Evolutionary conservation across 805 yeast species (phyloP), one percentile per base, ranked within the genome.

Genomic region (Barnettozyma vustinii): DNA sequence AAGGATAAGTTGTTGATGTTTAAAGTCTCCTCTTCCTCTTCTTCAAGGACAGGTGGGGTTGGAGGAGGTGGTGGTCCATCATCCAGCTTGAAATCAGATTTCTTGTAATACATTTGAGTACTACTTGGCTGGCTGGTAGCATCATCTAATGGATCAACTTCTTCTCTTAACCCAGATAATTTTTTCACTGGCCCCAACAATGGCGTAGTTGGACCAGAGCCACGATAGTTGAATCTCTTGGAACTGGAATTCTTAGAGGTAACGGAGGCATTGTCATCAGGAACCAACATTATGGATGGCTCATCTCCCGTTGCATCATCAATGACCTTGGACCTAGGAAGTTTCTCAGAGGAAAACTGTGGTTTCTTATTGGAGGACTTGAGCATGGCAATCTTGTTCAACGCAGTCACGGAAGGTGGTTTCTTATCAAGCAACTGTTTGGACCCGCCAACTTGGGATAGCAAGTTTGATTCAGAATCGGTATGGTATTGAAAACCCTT

Each of bases 261-360:
- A 2, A 42, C 18, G 1, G 44, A 40, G 8, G 35, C 32, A 23
- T 48, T 44, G 18, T 58, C 71, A 9, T 80, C 82, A 7, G 77
- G 80, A 0, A 82, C 75, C 53, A 85, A 76, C 61, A 73, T 68
- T 36, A 82, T 80, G 0, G 89, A 76, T 1, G 87, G 88, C 52
- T 80, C 77, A 53, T 76, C 77, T 9, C 87, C 90, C 19, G 77
- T 77, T 0, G 84, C 88, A 52, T 83, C 84, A 50, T 83, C 87
- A 42, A 81, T 67, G 1, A 85, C 74, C 52, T 75, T 80, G 0
- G 92, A 79, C 52, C 79, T 75, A 1, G 94, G 94, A 44, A 85
- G 73, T 44, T 84, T 81, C 40, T 80, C 83, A 2, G 92, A 84
- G 33, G 86, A 79, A 56, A 87, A 83, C 42, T 79, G 79, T 0